Evolutionary conservation across 106 monocot species (phyloP).

Genomic region (Agapanthus africanus): DNA sequence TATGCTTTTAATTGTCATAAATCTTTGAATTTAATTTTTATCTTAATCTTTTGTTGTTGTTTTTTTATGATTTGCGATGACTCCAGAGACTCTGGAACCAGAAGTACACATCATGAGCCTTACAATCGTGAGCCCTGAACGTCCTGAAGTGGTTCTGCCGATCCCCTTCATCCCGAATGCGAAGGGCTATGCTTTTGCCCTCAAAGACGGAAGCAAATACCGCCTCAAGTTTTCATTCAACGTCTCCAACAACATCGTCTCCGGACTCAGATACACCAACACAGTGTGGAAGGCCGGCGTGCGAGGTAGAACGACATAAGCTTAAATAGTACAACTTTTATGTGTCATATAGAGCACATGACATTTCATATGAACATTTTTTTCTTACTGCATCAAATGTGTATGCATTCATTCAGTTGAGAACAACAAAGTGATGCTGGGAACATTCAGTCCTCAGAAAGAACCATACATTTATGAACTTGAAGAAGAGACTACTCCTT

Average conservation of each 20-base stretch:
- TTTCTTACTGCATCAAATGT: no score
- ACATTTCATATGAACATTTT: no score
- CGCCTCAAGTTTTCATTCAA: conserved; percentile 61
- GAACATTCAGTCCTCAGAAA: conserved; percentile 79
- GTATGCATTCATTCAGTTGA: conserved; percentile 39
- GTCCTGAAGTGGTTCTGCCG: conserved; percentile 53
- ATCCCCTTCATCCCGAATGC: conserved; percentile 56
- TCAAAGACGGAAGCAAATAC: conserved; percentile 82
- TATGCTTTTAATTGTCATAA: no score
- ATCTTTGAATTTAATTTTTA: no score
- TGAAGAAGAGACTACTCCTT: conserved; percentile 87
- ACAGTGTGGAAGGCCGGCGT: conserved; percentile 92
- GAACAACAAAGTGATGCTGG: conserved; percentile 75
- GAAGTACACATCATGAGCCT: conserved; percentile 66
- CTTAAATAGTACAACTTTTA: no score
- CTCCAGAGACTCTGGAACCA: conserved; percentile 63
- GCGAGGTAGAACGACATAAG: conserved; percentile 41
- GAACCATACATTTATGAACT: conserved; percentile 73
- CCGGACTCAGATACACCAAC: conserved; percentile 70
- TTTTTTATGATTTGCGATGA: not conserved
- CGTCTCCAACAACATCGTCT: conserved; percentile 79
- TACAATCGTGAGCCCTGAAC: conserved; percentile 50
- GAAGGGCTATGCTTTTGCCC: conserved; percentile 61
- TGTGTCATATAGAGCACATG: no score
- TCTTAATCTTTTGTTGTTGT: no score